Evolutionary conservation across 768 basidiomycete species (phyloP).

Genomic region (Lentinula raphanica): DNA sequence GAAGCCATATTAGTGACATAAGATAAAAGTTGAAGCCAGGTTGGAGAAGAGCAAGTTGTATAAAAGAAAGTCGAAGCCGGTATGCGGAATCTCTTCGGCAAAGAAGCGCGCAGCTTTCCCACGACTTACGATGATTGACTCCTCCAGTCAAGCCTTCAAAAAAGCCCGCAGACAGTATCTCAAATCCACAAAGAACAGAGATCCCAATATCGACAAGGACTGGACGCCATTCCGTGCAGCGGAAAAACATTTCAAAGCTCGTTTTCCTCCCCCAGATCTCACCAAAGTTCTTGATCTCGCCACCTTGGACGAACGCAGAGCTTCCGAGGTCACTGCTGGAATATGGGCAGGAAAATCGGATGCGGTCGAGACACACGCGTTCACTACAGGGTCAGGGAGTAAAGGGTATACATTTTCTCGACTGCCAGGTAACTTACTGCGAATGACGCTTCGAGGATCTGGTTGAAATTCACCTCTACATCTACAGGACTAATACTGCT

Average conservation of each 20-base stretch:
- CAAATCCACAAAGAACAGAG: slow-evolving; percentile 57
- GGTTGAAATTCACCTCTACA: not conserved
- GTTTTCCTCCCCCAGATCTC: slow-evolving; percentile 75
- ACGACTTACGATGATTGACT: not conserved
- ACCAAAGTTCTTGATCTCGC: slow-evolving; percentile 65
- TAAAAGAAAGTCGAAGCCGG: not conserved
- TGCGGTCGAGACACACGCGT: slow-evolving; percentile 24
- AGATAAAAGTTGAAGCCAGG: slow-evolving; percentile 10
- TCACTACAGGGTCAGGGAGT: slow-evolving; percentile 15
- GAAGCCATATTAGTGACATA: slow-evolving; percentile 75
- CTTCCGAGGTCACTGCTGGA: slow-evolving; percentile 37
- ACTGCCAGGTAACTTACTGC: slow-evolving; percentile 46
- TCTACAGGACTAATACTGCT: slow-evolving; percentile 76
- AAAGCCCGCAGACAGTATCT: slow-evolving; percentile 51
- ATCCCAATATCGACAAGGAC: slow-evolving; percentile 34
- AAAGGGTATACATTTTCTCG: slow-evolving; percentile 45
- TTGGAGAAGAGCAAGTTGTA: not conserved
- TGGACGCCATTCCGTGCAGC: slow-evolving; percentile 75
- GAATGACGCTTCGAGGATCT: not conserved
- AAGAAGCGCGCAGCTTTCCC: not conserved
- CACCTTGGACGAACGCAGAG: slow-evolving; percentile 32
- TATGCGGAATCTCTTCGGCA: not conserved
- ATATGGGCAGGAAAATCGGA: slow-evolving; percentile 43
- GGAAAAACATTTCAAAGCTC: slow-evolving; percentile 77
- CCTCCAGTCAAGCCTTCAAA: slow-evolving; percentile 30